phyloP scores from a whole-genome alignment of 2,329 filamentous ascomycete genomes.

The Fusarium sp. region DNA sequence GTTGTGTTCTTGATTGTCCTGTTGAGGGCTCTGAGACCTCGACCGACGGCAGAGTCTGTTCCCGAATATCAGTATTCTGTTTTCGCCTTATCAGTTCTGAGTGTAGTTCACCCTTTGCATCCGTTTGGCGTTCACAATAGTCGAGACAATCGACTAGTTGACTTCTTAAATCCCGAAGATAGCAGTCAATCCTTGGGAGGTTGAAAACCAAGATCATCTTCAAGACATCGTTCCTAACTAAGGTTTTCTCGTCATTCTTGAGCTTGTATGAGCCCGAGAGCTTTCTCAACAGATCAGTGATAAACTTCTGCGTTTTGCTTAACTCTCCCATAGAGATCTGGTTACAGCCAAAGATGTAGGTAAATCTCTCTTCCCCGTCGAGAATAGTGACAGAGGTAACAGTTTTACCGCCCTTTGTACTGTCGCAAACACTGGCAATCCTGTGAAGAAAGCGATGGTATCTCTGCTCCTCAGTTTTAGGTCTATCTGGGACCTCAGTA shows the following conservation, averaged over 20 bases:
- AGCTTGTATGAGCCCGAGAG: slow-evolving; percentile 13
- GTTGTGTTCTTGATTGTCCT: background rate
- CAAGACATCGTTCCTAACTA: background rate
- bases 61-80: background rate
- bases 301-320: background rate
- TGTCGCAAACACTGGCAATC: slow-evolving; percentile 54
- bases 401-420: slow-evolving; percentile 46
- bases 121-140: slow-evolving; percentile 2
- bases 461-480: slow-evolving; percentile 38
- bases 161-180: slow-evolving; percentile 26
- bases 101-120: background rate
- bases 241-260: accelerated
- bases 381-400: slow-evolving; percentile 53
- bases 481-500: background rate
- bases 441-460: slow-evolving; percentile 53
- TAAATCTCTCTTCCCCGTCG: slow-evolving; percentile 46
- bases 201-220: slow-evolving; percentile 45
- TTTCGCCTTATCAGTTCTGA: accelerated
- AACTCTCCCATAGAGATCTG: slow-evolving; percentile 19
- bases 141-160: slow-evolving; percentile 31
- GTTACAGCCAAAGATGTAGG: slow-evolving; percentile 54
- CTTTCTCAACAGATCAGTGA: slow-evolving; percentile 28
- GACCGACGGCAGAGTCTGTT: slow-evolving; percentile 4
- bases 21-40: background rate
- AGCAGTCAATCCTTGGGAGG: slow-evolving; percentile 31